Evolutionary conservation across 1,284 basidiomycete genomes (phyloP).

Genomic region (Bjerkandera adusta): DNA sequence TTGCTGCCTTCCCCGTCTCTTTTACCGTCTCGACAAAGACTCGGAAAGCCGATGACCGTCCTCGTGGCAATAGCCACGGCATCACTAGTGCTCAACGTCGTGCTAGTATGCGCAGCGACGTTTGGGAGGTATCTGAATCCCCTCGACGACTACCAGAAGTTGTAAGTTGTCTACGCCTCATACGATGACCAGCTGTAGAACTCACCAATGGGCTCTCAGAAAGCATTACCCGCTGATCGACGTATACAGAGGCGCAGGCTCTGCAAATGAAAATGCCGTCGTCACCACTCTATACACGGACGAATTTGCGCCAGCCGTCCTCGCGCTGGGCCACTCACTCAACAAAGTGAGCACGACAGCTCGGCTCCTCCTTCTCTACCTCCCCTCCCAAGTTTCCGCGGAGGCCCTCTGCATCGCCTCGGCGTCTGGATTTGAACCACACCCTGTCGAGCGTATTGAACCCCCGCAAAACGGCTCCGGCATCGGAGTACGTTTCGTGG

Average conservation of each 20-base stretch:
- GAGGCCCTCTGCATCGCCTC: conserved; percentile 39
- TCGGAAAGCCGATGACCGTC: too few relatives aligned
- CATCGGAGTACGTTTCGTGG: conserved; percentile 36
- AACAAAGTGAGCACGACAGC: conserved; percentile 34
- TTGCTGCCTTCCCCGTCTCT: too few relatives aligned
- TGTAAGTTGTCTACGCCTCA: conserved; percentile 14
- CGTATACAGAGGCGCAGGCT: too few relatives aligned
- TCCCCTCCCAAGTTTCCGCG: conserved; percentile 36
- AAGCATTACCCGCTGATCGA: neutral
- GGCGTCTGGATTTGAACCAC: conserved; percentile 38
- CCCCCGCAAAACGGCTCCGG: conserved; percentile 36
- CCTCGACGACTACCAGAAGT: conserved; percentile 17
- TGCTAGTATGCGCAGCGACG: neutral
- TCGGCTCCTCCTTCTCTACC: conserved; percentile 36
- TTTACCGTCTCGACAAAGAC: too few relatives aligned
- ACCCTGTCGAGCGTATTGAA: conserved; percentile 36
- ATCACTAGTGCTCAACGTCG: conserved; percentile 4
- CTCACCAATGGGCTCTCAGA: neutral
- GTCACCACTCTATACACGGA: conserved; percentile 39
- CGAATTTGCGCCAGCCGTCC: conserved; percentile 38
- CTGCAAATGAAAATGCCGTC: neutral
- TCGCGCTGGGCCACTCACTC: conserved; percentile 42
- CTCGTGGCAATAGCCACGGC: neutral
- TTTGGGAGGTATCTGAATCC: conserved; percentile 3
- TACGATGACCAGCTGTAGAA: neutral